Evolutionary conservation across 257 asterid species (phyloP), one percentile per base, ranked within the genome.

Genomic region (Catharanthus roseus): DNA sequence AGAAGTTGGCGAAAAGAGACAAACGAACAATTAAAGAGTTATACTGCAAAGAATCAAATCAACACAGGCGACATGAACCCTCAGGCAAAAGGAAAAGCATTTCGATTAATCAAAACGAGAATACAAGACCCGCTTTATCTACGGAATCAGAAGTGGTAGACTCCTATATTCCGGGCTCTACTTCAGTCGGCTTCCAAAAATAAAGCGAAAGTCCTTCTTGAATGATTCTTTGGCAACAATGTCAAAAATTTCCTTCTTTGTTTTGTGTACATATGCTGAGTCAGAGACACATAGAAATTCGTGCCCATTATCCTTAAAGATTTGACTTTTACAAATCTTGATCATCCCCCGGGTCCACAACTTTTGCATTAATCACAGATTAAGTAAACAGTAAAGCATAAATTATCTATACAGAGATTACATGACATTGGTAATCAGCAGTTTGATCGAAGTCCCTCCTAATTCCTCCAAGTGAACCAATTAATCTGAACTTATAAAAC

Each of bases 401-500:
- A 50, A 50, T 2, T 16, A 50, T 50, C 2, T 16, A 50, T 15
- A 16, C 24, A 47, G 53, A 50, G 55, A 3, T 50, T 19, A 50
- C 55, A 50, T 50, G 55, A 3, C 8, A 18, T 38, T 64, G 7
- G 62, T 19, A 19, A 34, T 16, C 12, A 10, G 0, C 47, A 10
- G 55, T 50, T 50, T 19, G 47, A 7, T 50, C 12, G 55, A 31
- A 33, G 2, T 68, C 21, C 3, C 33, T 7, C 29, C 13, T 47
- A 15, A 18, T 6, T 67, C 28, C 58, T 18, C 24, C 6, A 69
- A 34, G 38, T 12, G 31, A 12, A 66, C 5, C 41, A 13, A n/a
- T n/a, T n/a, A n/a, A 24, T 64, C 53, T 16, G 74, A 70, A 47
- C 19, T 31, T 72, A 13, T 57, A 72, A 49, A 72, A 29, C 39